Percentiles rank a stretch among this genome's conserved stretches.
phyloP scores from a whole-genome alignment of 148 eudicot species.

The Vaccinium vitisidaea region DNA sequence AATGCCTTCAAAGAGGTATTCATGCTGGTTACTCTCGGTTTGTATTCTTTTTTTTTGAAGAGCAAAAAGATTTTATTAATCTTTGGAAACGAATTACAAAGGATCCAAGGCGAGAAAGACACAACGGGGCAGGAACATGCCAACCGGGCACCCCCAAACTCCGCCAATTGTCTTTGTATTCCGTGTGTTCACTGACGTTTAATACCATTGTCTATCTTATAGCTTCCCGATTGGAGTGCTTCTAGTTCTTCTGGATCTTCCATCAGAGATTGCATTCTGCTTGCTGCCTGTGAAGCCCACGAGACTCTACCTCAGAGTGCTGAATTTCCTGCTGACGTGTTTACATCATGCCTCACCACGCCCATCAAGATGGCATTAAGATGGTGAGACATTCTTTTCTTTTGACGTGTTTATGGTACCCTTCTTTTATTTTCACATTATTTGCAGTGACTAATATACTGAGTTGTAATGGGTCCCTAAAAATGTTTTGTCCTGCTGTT shows the following conservation, averaged over 20 bases:
- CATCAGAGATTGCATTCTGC: constrained; percentile 82
- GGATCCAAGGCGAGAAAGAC: no score
- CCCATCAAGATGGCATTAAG: constrained; percentile 97
- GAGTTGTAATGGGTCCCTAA: constrained; percentile 1
- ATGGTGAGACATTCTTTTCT: constrained; percentile 50
- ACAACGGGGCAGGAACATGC: no score
- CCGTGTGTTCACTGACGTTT: background rate
- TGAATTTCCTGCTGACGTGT: constrained; percentile 95
- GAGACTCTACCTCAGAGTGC: constrained; percentile 96
- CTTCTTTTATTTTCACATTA: background rate
- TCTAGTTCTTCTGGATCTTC: constrained; percentile 62
- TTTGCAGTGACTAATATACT: background rate
- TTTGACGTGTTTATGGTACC: background rate
- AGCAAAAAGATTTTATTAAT: no score
- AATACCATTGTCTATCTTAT: constrained; percentile 11
- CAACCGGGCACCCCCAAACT: background rate
- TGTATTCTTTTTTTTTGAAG: background rate
- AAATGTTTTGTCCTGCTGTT: background rate
- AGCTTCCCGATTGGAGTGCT: constrained; percentile 65
- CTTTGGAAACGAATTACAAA: no score
- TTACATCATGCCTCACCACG: constrained; percentile 96
- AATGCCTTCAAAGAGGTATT: constrained; percentile 88
- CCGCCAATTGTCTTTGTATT: constrained; percentile 7
- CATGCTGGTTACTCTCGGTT: background rate
- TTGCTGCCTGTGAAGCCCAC: constrained; percentile 95